phyloP scores from a whole-genome alignment of 257 asterid species.

The Nicotiana attenuata region DNA sequence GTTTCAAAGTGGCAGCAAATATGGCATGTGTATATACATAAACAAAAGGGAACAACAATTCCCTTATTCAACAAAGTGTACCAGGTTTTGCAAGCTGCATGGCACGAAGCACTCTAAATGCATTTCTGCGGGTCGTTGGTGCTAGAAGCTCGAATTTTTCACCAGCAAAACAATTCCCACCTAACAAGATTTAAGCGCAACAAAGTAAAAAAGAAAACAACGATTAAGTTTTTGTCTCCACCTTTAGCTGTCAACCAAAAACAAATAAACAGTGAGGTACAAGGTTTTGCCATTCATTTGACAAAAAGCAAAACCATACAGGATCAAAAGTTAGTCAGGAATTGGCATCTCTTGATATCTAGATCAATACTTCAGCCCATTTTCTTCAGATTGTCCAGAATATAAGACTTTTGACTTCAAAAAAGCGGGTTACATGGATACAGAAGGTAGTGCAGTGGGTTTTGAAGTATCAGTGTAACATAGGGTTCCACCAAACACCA shows the following conservation, averaged over 20 bases:
- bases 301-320: neutral
- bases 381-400: neutral
- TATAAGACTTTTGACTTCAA: neutral
- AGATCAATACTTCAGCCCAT: neutral
- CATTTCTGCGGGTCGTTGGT: conserved; percentile 86
- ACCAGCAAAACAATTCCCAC: conserved; percentile 32
- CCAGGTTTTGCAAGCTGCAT: conserved; percentile 98
- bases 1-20: neutral
- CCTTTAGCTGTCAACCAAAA: neutral
- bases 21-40: neutral
- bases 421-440: neutral
- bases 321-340: neutral
- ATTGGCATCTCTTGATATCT: neutral
- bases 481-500: neutral
- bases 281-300: neutral
- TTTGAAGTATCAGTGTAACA: neutral
- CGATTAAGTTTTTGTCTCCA: neutral
- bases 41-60: neutral
- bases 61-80: conserved; percentile 22
- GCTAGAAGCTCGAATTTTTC: conserved; percentile 75
- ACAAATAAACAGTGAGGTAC: neutral
- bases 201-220: neutral
- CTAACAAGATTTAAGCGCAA: conserved; percentile 33
- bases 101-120: conserved; percentile 90
- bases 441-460: neutral